These are phyloP conservation scores for Calonectria henricotiae DNA, from an alignment of 2,329 filamentous ascomycete genomes.

Conservation along the genomic window DNA sequence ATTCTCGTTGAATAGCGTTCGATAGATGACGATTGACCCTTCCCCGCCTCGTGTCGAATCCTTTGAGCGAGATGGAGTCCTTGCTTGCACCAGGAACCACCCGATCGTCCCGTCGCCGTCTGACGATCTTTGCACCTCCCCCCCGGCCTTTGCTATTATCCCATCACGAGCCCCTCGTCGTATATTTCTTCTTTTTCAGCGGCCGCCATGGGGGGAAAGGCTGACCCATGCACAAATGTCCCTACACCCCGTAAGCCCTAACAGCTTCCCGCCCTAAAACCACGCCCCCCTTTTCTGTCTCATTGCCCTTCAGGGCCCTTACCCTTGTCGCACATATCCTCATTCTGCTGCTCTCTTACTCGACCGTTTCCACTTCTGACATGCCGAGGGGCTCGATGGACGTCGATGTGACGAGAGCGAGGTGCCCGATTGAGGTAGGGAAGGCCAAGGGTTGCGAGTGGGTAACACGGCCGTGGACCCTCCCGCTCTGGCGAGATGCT, in stretches of 20 bases:
- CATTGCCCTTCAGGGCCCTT: conserved; percentile 24
- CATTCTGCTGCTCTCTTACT: conserved; percentile 19
- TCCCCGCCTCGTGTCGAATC: conserved; percentile 27
- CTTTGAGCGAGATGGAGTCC: conserved; percentile 26
- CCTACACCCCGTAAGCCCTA: conserved; percentile 53
- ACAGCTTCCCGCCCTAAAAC: conserved; percentile 35
- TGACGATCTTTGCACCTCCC: conserved; percentile 35
- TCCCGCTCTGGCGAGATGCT: not conserved
- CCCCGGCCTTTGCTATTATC: conserved; percentile 18
- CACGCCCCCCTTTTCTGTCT: conserved; percentile 36
- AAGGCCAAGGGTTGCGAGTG: conserved; percentile 11
- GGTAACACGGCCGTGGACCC: not conserved
- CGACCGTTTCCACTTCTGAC: conserved; percentile 28
- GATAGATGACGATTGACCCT: conserved; percentile 16
- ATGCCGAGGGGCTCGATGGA: conserved; percentile 16
- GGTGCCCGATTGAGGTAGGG: conserved; percentile 15
- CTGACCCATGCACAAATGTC: conserved; percentile 35
- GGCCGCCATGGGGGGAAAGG: conserved; percentile 24
- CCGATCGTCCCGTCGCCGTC: conserved; percentile 45
- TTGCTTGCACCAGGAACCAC: conserved; percentile 44
- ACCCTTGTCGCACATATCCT: conserved; percentile 32
- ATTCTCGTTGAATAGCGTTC: conserved; percentile 19
- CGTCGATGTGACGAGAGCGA: conserved; percentile 12
- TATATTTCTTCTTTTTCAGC: conserved; percentile 19
- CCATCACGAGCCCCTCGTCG: conserved; percentile 26